Evolutionary conservation across 805 yeast species (phyloP).

Genomic region (Lachancea mirantina): DNA sequence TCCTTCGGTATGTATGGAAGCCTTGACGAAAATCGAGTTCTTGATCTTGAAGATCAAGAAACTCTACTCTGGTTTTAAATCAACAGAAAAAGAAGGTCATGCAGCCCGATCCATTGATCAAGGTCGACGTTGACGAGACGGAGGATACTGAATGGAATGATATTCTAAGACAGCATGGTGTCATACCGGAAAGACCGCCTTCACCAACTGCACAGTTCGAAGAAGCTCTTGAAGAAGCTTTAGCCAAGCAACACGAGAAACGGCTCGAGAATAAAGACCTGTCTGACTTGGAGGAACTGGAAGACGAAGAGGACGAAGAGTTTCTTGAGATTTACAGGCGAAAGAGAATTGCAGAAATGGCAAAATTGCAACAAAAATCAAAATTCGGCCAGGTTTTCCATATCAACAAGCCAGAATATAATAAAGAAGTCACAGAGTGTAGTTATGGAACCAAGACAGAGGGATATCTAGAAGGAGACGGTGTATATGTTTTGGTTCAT

Average conservation of each 20-base stretch:
- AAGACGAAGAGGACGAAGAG: constrained; percentile 91
- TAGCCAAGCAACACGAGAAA: constrained; percentile 71
- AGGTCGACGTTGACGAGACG: constrained; percentile 84
- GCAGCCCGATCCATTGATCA: constrained; percentile 50
- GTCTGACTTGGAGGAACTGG: constrained; percentile 79
- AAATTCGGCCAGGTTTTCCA: constrained; percentile 73
- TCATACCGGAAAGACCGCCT: constrained; percentile 86
- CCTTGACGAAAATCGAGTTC: neutral
- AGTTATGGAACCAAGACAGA: constrained; percentile 36
- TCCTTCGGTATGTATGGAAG: neutral
- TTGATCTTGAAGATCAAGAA: neutral
- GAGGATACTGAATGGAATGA: constrained; percentile 99
- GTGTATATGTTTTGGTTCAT: constrained; percentile 66
- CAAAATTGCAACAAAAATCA: constrained; percentile 46
- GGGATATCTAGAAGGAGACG: constrained; percentile 15
- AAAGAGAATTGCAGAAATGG: constrained; percentile 70
- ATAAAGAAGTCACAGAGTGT: constrained; percentile 75
- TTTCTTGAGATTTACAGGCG: constrained; percentile 71
- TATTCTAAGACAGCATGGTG: constrained; percentile 79
- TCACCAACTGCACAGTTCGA: constrained; percentile 84
- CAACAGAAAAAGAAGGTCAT: neutral
- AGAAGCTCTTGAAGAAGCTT: constrained; percentile 79
- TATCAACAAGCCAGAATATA: constrained; percentile 82
- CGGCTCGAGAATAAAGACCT: constrained; percentile 69
- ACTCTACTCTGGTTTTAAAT: too few relatives aligned